These are phyloP conservation scores for Fulvia fulva DNA, from an alignment of 2,329 filamentous ascomycete genomes.

Conservation along the genomic window DNA sequence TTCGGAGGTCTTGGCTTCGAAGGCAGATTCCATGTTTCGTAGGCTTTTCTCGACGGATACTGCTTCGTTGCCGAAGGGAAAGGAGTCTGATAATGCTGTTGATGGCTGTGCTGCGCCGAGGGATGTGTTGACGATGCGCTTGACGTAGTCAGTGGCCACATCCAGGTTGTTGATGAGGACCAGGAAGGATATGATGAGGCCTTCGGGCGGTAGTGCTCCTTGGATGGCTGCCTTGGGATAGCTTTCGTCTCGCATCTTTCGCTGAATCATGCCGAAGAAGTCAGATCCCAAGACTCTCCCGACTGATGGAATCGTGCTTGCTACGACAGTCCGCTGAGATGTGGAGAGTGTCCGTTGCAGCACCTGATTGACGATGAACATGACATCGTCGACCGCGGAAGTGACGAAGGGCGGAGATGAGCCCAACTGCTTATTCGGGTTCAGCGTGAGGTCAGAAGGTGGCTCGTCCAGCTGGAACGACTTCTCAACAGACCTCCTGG, in stretches of 20 bases:
- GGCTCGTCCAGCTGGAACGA: slow-evolving; percentile 94
- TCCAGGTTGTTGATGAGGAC: slow-evolving; percentile 95
- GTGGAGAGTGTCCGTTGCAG: slow-evolving; percentile 83
- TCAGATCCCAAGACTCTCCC: slow-evolving; percentile 78
- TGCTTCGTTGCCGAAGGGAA: slow-evolving; percentile 76
- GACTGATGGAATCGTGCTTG: slow-evolving; percentile 72
- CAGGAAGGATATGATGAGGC: slow-evolving; percentile 82
- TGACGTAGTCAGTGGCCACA: slow-evolving; percentile 83
- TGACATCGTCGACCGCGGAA: slow-evolving; percentile 93
- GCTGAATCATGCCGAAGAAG: slow-evolving; percentile 94
- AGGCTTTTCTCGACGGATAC: slow-evolving; percentile 65
- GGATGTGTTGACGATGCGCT: slow-evolving; percentile 73
- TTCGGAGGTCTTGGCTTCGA: slow-evolving; percentile 73
- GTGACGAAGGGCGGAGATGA: slow-evolving; percentile 86
- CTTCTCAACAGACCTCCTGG: slow-evolving; percentile 92
- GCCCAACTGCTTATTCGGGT: slow-evolving; percentile 65
- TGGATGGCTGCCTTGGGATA: slow-evolving; percentile 78
- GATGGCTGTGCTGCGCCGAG: slow-evolving; percentile 39
- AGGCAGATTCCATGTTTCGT: slow-evolving; percentile 64
- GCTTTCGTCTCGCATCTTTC: slow-evolving; percentile 94
- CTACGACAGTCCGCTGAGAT: slow-evolving; percentile 73
- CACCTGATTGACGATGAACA: slow-evolving; percentile 97
- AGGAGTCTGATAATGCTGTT: slow-evolving; percentile 51
- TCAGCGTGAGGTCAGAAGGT: slow-evolving; percentile 73
- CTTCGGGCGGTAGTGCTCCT: slow-evolving; percentile 79